Evolutionary conservation across 768 basidiomycete genomes (phyloP).

Genomic region (Collybia sordida): DNA sequence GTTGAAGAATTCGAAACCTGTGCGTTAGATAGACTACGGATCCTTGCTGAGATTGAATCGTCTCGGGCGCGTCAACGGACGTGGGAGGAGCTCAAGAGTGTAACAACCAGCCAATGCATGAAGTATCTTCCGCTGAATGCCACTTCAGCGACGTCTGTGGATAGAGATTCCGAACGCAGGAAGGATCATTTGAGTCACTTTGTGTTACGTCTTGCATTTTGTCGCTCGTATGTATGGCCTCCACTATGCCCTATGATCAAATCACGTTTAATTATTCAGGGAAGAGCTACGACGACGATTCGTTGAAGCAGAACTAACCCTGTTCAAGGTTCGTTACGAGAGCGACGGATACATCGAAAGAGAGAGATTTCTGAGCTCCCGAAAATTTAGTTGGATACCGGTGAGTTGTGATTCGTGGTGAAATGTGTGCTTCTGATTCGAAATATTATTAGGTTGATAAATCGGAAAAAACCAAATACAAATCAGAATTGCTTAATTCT

Average conservation of each 20-base stretch:
- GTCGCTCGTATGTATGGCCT: constrained; percentile 76
- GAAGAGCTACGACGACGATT: constrained; percentile 90
- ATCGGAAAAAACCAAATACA: constrained; percentile 52
- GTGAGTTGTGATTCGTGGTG: constrained; percentile 33
- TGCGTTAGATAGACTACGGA: constrained; percentile 83
- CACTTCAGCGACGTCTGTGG: constrained; percentile 45
- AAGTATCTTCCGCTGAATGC: constrained; percentile 76
- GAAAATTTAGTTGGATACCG: constrained; percentile 63
- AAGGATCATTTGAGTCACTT: constrained; percentile 93
- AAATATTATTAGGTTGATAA: constrained; percentile 41
- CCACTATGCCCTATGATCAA: not conserved
- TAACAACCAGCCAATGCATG: constrained; percentile 61
- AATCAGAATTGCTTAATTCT: constrained; percentile 47
- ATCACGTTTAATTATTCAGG: constrained; percentile 36
- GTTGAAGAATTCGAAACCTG: constrained; percentile 94
- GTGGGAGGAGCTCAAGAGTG: constrained; percentile 72
- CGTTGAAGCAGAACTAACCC: constrained; percentile 80
- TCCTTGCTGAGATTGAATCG: constrained; percentile 90
- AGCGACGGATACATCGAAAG: constrained; percentile 56
- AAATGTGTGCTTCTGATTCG: not conserved
- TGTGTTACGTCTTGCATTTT: constrained; percentile 91
- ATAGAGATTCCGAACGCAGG: constrained; percentile 63
- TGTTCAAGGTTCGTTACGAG: constrained; percentile 85
- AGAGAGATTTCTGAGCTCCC: constrained; percentile 60
- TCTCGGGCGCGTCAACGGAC: constrained; percentile 80